A percentile compares a stretch with the other conserved stretches of the same genome.
phyloP scores from a whole-genome alignment of 2,329 filamentous ascomycete species.

The Rhynchosporium agropyri region DNA sequence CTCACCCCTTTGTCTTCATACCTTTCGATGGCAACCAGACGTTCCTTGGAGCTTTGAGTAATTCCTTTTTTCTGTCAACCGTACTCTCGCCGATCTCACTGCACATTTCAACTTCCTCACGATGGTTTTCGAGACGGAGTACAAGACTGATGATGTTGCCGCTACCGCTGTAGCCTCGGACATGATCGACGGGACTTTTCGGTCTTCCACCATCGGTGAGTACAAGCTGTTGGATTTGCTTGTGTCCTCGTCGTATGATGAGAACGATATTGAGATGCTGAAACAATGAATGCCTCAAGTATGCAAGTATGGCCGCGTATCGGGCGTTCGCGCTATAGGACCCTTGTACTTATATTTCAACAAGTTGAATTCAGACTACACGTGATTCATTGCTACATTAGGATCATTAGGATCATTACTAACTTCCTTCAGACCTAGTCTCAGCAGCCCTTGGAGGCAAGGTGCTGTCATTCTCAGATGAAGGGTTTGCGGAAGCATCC shows the following conservation, averaged over 20 bases:
- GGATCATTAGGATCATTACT: conserved; percentile 25
- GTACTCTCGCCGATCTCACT: background rate
- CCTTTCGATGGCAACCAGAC: conserved; percentile 35
- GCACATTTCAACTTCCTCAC: conserved; percentile 18
- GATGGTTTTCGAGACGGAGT: conserved; percentile 49
- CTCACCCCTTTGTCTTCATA: conserved; percentile 24
- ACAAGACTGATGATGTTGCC: conserved; percentile 58
- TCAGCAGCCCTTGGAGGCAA: conserved; percentile 64
- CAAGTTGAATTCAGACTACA: conserved; percentile 2
- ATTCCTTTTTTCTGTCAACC: background rate
- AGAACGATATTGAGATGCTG: background rate
- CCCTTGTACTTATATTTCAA: no score
- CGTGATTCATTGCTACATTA: conserved; percentile 12
- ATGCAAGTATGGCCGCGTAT: no score
- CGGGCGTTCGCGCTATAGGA: no score
- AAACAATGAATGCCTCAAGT: background rate
- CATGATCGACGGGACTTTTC: conserved; percentile 63
- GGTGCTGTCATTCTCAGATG: conserved; percentile 65
- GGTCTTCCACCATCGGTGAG: conserved; percentile 63
- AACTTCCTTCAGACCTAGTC: conserved; percentile 55
- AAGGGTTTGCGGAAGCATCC: conserved; percentile 68
- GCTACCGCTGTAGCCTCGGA: conserved; percentile 53
- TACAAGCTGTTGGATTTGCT: conserved; percentile 23
- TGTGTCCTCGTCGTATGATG: background rate
- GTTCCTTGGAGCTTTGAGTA: conserved; percentile 10